A percentile compares a stretch with the other conserved stretches of the same genome.
These are phyloP conservation scores for Sugiyamaella marilandica DNA, from an alignment of 805 yeast genomes.

Conservation along the genomic window DNA sequence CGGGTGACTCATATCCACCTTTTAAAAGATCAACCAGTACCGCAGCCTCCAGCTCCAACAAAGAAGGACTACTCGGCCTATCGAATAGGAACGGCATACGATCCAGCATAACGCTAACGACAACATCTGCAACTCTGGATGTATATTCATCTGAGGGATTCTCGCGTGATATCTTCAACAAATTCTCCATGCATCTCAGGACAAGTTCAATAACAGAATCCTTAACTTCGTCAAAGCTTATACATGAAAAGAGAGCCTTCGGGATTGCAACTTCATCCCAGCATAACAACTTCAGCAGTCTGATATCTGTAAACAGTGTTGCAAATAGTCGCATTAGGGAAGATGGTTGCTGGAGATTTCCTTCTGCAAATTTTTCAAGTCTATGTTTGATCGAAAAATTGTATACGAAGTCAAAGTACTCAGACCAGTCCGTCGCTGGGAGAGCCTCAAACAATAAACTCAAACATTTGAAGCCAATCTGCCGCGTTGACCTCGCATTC, in stretches of 20 bases:
- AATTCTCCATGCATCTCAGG: slow-evolving; percentile 40
- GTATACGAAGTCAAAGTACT: slow-evolving; percentile 47
- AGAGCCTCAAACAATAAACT: slow-evolving; percentile 50
- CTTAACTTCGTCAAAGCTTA: slow-evolving; percentile 56
- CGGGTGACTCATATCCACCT: slow-evolving; percentile 53
- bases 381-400: slow-evolving; percentile 56
- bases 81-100: slow-evolving; percentile 21
- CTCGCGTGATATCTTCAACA: slow-evolving; percentile 13
- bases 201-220: slow-evolving; percentile 60
- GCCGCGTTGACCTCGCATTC: slow-evolving; percentile 9
- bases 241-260: slow-evolving; percentile 49
- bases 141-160: slow-evolving; percentile 6
- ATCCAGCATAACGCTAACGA: slow-evolving; percentile 32
- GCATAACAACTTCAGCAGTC: slow-evolving; percentile 48
- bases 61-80: slow-evolving; percentile 10
- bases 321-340: slow-evolving; percentile 63
- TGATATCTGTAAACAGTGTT: slow-evolving; percentile 48
- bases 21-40: slow-evolving; percentile 34
- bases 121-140: neutral
- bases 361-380: slow-evolving; percentile 60
- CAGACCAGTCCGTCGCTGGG: slow-evolving; percentile 53
- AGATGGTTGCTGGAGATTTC: slow-evolving; percentile 80
- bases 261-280: slow-evolving; percentile 54
- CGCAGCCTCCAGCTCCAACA: slow-evolving; percentile 22
- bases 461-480: slow-evolving; percentile 59